Percentiles rank a stretch among this genome's conserved stretches.
Conservation (phyloP, 805 yeast genomes). For the Crinitomyces ghanaensis region DNA sequence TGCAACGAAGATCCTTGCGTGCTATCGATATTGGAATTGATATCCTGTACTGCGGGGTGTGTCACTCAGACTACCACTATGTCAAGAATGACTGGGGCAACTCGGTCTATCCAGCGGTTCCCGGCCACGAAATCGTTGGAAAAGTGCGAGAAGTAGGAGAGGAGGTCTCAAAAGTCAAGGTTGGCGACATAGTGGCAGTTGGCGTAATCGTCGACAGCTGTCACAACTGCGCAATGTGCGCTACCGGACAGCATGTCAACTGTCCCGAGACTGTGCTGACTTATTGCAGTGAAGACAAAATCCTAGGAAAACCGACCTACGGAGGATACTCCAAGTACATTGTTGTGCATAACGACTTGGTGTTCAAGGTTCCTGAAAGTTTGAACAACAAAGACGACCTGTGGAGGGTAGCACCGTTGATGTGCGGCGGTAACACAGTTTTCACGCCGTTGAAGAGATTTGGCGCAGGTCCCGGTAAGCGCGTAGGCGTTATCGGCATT, state of each 20-base stretch:
- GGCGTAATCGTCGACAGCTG: conserved; percentile 64
- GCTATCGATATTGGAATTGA: conserved; percentile 24
- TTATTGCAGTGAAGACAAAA: conserved; percentile 3
- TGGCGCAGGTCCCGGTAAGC: conserved; percentile 38
- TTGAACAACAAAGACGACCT: too few relatives aligned
- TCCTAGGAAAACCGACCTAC: conserved; percentile 40
- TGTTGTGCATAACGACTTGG: conserved; percentile 52
- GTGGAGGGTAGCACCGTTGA: conserved; percentile 54
- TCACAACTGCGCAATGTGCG: conserved; percentile 49
- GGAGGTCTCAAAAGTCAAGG: conserved; percentile 36
- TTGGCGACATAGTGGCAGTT: conserved; percentile 71
- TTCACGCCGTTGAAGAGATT: conserved; percentile 48
- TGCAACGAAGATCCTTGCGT: background rate
- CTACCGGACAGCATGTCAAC: conserved; percentile 28
- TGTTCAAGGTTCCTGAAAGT: conserved; percentile 49
- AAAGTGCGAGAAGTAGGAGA: conserved; percentile 38
- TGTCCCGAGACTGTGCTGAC: conserved; percentile 35
- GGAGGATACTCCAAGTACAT: conserved; percentile 66
- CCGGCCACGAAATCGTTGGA: conserved; percentile 40
- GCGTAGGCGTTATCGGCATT: conserved; percentile 50
- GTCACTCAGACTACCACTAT: conserved; percentile 50
- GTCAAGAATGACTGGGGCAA: conserved; percentile 42
- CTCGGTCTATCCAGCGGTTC: conserved; percentile 27
- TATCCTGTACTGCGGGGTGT: conserved; percentile 28
- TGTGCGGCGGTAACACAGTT: conserved; percentile 71